These are phyloP conservation scores for Fereydounia khargensis DNA, from an alignment of 1,284 basidiomycete genomes.

Conservation along the genomic window DNA sequence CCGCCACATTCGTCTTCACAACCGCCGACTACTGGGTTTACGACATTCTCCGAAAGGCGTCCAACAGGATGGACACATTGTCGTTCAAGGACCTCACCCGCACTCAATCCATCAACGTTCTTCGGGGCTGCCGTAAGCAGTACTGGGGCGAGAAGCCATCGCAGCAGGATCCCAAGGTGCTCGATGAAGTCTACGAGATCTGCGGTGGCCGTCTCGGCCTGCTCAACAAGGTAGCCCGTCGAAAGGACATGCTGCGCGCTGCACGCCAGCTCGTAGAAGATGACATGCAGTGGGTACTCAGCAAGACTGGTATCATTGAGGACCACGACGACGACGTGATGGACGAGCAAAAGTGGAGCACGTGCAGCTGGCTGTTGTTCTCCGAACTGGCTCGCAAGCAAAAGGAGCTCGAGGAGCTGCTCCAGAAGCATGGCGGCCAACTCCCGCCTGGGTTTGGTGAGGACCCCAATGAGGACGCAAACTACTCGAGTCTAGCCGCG, in stretches of 20 bases:
- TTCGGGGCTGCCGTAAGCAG: constrained; percentile 38
- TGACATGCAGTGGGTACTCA: constrained; percentile 49
- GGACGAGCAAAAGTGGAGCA: constrained; percentile 55
- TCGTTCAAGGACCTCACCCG: constrained; percentile 45
- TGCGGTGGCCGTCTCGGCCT: constrained; percentile 42
- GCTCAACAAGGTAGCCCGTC: constrained; percentile 43
- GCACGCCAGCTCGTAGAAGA: constrained; percentile 47
- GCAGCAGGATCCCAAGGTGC: constrained; percentile 17
- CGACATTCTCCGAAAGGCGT: constrained; percentile 41
- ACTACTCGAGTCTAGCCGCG: constrained; percentile 28
- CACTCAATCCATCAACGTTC: constrained; percentile 39
- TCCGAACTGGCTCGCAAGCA: constrained; percentile 40
- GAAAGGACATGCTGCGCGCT: constrained; percentile 39
- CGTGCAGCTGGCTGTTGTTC: constrained; percentile 52
- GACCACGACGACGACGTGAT: constrained; percentile 54
- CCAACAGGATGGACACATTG: constrained; percentile 50
- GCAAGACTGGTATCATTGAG: constrained; percentile 53
- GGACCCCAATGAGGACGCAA: constrained; percentile 17
- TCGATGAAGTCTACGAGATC: constrained; percentile 48
- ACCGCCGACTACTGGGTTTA: constrained; percentile 49
- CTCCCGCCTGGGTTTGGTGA: constrained; percentile 15
- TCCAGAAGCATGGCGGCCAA: constrained; percentile 15
- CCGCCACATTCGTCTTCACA: constrained; percentile 46
- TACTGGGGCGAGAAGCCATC: constrained; percentile 44
- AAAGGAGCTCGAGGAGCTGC: constrained; percentile 37